These are phyloP conservation scores for Penium margaritaceum DNA, from an alignment of 139 green algal genomes.

Conservation along the genomic window DNA sequence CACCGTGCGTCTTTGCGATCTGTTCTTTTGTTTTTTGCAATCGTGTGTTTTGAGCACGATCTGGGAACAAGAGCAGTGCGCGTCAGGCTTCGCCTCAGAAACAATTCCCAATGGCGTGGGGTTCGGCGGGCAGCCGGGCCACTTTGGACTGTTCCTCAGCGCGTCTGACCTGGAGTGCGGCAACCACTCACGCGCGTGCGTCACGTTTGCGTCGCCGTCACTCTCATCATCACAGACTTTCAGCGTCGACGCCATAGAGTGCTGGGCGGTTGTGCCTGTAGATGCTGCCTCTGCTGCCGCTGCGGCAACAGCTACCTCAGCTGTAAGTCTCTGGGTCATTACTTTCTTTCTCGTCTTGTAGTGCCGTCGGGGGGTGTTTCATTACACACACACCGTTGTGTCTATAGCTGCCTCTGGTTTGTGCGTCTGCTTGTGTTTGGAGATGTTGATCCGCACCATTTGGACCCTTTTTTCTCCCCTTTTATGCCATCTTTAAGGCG, in stretches of 20 bases:
- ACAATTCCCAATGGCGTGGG: constrained; percentile 38
- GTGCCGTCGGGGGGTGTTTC: no score
- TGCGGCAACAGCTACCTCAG: not conserved
- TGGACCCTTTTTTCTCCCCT: no score
- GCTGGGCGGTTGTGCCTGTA: constrained; percentile 20
- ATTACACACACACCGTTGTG: no score
- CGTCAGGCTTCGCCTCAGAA: constrained; percentile 17
- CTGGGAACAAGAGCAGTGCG: constrained; percentile 24
- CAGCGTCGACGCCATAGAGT: constrained; percentile 19
- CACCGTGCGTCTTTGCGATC: no score
- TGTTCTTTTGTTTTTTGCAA: no score
- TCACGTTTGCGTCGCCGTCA: constrained; percentile 29
- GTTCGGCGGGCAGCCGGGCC: constrained; percentile 22
- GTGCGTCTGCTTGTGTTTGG: not conserved
- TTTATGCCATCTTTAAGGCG: no score
- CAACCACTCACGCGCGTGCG: constrained; percentile 11
- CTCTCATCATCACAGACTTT: constrained; percentile 24
- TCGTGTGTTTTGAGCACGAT: no score
- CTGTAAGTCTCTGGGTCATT: no score
- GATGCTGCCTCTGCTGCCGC: not conserved
- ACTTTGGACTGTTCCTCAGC: constrained; percentile 33
- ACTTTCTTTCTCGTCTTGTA: no score
- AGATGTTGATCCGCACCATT: no score
- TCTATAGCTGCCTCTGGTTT: no score
- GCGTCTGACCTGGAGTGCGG: constrained; percentile 16